Conservation (phyloP, 2,329 filamentous ascomycete genomes). For the Arthrobotrys entomopaga region DNA sequence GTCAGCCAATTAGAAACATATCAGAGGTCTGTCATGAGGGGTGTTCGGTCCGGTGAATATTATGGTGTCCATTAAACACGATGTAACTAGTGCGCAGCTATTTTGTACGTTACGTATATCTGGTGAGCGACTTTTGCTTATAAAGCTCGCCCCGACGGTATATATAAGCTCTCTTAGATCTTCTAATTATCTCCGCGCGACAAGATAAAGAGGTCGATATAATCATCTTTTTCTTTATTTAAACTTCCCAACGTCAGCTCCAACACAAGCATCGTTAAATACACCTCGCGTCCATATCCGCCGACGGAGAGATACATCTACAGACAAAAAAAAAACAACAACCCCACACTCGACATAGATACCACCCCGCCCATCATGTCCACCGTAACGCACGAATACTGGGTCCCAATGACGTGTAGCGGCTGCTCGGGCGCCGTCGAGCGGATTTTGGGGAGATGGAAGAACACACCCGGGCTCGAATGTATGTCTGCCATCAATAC, state of each 20-base stretch:
- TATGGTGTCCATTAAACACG: background rate
- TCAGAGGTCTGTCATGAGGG: conserved; percentile 6
- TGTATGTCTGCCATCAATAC: conserved; percentile 12
- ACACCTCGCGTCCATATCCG: background rate
- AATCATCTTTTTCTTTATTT: background rate
- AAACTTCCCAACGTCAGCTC: background rate
- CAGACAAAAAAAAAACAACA: too few relatives aligned
- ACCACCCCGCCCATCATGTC: background rate
- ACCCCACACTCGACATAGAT: too few relatives aligned
- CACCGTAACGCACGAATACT: conserved; percentile 79
- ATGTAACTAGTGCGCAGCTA: background rate
- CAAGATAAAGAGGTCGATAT: background rate
- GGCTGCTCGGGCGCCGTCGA: conserved; percentile 96
- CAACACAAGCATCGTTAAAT: background rate
- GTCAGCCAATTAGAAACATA: conserved; percentile 9
- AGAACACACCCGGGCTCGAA: conserved; percentile 70
- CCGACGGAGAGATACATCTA: background rate
- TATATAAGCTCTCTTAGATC: background rate
- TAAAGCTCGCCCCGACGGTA: conserved; percentile 1
- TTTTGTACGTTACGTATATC: background rate
- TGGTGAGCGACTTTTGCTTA: conserved; percentile 25
- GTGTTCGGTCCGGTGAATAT: conserved; percentile 39
- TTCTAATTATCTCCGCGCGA: too few relatives aligned
- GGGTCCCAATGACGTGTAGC: conserved; percentile 91
- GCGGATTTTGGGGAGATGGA: conserved; percentile 86